phyloP scores from a whole-genome alignment of 352 stramenopile genomes.

The Phytophthora colocasiae region DNA sequence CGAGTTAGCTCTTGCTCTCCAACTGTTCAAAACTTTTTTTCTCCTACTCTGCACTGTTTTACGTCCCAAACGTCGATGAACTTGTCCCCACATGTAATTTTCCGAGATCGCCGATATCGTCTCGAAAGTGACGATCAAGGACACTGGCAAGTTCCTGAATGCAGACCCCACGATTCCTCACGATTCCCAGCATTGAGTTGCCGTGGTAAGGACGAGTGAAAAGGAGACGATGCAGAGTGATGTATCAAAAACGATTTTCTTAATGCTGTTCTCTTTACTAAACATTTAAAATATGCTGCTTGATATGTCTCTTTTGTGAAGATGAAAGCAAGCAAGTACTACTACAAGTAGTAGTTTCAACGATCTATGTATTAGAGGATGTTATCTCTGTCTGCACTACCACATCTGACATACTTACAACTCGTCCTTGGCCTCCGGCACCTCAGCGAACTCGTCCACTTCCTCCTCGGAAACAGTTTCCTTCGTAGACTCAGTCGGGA shows the following conservation, averaged over 20 bases:
- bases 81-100: conserved; percentile 74
- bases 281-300: too few species aligned
- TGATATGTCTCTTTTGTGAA: too few species aligned
- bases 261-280: too few species aligned
- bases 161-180: too few species aligned
- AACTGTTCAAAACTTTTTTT: neutral
- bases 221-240: too few species aligned
- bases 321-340: too few species aligned
- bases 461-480: conserved; percentile 25
- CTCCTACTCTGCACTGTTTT: conserved; percentile 45
- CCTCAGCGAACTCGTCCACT: conserved; percentile 70
- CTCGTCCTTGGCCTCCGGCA: conserved; percentile 54
- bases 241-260: too few species aligned
- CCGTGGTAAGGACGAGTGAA: too few species aligned
- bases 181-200: too few species aligned
- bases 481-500: conserved; percentile 28
- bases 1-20: conserved; percentile 1
- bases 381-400: conserved; percentile 3
- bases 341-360: conserved; percentile 1
- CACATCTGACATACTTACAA: conserved; percentile 41
- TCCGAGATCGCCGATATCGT: conserved; percentile 3
- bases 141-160: too few species aligned
- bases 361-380: conserved; percentile 31
- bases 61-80: conserved; percentile 77
- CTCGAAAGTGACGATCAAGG: too few species aligned